Base-by-base conservation (phyloP, 352 stramenopile genomes). In the Vaucheria bursata region DNA sequence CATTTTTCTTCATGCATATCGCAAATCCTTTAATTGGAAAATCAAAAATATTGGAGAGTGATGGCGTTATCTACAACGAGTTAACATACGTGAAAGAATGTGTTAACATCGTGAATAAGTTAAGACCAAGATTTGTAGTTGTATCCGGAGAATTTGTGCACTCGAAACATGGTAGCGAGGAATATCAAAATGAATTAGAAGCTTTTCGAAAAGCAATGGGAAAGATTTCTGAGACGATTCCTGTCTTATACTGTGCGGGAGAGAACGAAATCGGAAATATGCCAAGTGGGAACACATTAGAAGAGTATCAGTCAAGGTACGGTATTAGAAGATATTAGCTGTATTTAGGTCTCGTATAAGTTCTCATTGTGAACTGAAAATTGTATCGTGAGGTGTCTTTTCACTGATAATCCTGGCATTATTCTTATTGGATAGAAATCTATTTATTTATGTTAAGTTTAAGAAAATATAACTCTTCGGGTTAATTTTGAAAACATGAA, bases 211-310 rank as follows among this genome's bases (percentile, higher is more conserved):
- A 84, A 82, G 1, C 86, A 85, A 73, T 79, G n/a, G 77, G 40
- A 18, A 79, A 73, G 33, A 85, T 92, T 33, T 88, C 84, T 45
- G 89, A 92, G 68, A 91, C 86, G 18, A 89, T 93, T n/a, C 87
- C 88, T 7, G 84, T 92, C 1, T 77, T 92, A 68, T 84, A 89
- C 71, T 86, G 89, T 53, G 85, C 91, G 78, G 86, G 87, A 0
- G 75, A 79, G 31, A 67, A 53, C 45, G 81, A 85, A 39, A 29
- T 85, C 25, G 78, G 52, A n/a, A 53, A 36, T 38, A 34, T 25
- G 1, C 34, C 32, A 18, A 83, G 33, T 8, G 31, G 74, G 29
- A 37, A 25, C 71, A 31, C 65, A 35, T 6, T 37, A 31, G 18
- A 2, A 71, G 29, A 35, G 70, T 52, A 18, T 35, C 34, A 77